phyloP scores from a whole-genome alignment of 1,284 basidiomycete genomes.

The Golubevia pallescens region DNA sequence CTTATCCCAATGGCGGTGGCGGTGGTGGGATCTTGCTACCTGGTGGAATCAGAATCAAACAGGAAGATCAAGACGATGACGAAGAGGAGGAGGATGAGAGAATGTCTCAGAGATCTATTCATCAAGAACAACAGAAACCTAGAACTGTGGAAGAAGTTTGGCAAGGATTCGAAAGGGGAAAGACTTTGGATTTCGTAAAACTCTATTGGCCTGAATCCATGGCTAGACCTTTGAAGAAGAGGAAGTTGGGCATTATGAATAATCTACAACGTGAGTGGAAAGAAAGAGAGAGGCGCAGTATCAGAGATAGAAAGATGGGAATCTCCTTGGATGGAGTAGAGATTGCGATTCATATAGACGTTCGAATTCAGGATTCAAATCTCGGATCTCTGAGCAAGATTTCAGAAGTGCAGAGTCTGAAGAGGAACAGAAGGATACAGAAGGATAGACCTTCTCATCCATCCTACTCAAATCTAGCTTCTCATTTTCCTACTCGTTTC shows the following conservation, averaged over 20 bases:
- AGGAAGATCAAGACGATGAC: slow-evolving; percentile 50
- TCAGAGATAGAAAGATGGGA: too few species aligned
- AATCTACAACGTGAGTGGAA: neutral
- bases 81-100: slow-evolving; percentile 35
- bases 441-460: too few species aligned
- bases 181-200: slow-evolving; percentile 60
- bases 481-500: too few species aligned
- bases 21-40: neutral
- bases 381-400: too few species aligned
- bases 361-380: too few species aligned
- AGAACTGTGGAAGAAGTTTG: slow-evolving; percentile 31
- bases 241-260: neutral
- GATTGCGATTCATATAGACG: too few species aligned
- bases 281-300: too few species aligned
- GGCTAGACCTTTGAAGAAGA: neutral
- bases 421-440: too few species aligned
- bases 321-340: too few species aligned
- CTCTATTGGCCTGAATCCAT: slow-evolving; percentile 25
- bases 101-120: slow-evolving; percentile 11
- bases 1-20: too few species aligned
- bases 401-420: too few species aligned
- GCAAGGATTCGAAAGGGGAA: slow-evolving; percentile 46
- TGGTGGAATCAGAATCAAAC: slow-evolving; percentile 6
- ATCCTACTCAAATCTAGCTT: too few species aligned
- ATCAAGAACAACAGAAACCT: neutral